phyloP scores from a whole-genome alignment of 208 protist species.

The Leishmania aethiopica region DNA sequence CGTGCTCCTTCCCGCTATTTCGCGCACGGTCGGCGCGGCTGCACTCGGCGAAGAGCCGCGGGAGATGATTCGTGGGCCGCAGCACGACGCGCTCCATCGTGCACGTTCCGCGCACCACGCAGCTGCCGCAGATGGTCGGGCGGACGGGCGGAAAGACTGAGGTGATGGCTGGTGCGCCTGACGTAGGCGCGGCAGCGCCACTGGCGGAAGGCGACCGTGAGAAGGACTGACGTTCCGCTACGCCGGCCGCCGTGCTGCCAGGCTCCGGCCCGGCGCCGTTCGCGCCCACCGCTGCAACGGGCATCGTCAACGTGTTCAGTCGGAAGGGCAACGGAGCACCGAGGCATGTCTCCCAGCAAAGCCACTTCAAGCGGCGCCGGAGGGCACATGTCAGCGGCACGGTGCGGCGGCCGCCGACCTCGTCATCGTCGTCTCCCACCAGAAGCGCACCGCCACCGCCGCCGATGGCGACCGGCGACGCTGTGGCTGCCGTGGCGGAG shows the following conservation, averaged over 20 bases:
- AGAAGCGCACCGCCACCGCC: not conserved
- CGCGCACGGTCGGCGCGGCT: not conserved
- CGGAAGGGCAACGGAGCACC: conserved; percentile 5
- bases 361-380: conserved; percentile 16
- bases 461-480: not conserved
- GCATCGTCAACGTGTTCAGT: not conserved
- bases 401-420: not conserved
- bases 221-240: not conserved
- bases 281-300: not conserved
- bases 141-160: conserved; percentile 8
- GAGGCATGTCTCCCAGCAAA: conserved; percentile 5
- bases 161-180: not conserved
- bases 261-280: not conserved
- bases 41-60: not conserved
- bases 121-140: conserved; percentile 20
- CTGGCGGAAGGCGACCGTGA: not conserved
- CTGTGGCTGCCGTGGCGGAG: not conserved
- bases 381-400: not conserved
- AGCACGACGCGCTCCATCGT: conserved; percentile 25
- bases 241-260: not conserved
- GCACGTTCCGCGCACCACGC: conserved; percentile 24
- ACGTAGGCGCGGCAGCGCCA: not conserved
- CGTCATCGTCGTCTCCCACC: conserved; percentile 1
- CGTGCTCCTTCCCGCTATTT: not conserved
- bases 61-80: conserved; percentile 10